Evolutionary conservation across 1,284 basidiomycete genomes (phyloP), one percentile per base, ranked within the genome.

Genomic region (Cutaneotrichosporon cavernicola): DNA sequence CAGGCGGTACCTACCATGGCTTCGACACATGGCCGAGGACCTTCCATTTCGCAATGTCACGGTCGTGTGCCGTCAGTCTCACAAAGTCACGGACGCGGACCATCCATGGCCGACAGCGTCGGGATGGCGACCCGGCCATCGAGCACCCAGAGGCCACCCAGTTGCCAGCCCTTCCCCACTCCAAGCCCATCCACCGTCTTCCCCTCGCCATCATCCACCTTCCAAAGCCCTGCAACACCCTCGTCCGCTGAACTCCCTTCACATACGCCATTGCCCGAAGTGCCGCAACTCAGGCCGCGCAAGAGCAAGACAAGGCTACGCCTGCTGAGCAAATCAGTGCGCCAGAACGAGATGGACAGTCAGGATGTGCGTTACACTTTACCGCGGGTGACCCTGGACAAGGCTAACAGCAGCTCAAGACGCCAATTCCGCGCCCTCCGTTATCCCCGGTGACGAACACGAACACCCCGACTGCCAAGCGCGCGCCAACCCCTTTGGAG

Each of bases 251-350:
- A 2, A 14, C 51, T 34, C 30, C 51, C 51, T 10, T 53, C 31
- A 6, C 51, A 53, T n/a, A 31, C 51, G 5, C 18, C 14, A 11
- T 34, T 53, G 10, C 51, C 51, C 11, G 31, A 53, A 18, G 51
- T 53, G 2, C 60, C 60, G 6, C 26, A 34, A 38, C 58, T 62
- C 36, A 56, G 52, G 64, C 53, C 38, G 2, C 46, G 36, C 13
- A 62, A 52, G 46, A 60, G 61, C 38, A 62, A 52, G 36, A 60
- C 58, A n/a, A 57, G 61, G 2, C 21, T 61, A 10, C 61, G 61
- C 5, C 49, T 62, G 11, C 57, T 52, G 16, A 56, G 43, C 38
- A 60, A 56, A 49, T 52, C 47, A 5, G 43, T 18, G 26, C 47
- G 34, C 16, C 34, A 50, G 30, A 30, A 51, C 31, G 56, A 58